These are phyloP conservation scores for Sarocladium brachiariae DNA, from an alignment of 2,329 filamentous ascomycete species.

Conservation along the genomic window DNA sequence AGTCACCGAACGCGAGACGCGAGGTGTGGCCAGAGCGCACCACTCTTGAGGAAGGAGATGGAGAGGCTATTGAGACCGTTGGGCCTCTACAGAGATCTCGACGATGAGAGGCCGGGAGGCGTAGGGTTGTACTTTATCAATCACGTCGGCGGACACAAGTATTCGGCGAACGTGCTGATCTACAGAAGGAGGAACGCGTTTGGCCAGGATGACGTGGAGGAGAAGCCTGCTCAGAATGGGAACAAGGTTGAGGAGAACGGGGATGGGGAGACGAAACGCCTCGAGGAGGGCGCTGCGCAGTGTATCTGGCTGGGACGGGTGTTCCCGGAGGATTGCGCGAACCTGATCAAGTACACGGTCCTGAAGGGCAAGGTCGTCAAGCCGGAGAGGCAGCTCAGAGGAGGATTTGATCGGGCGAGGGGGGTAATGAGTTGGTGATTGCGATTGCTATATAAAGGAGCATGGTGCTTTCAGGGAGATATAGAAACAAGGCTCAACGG, in stretches of 20 bases:
- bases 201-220: slow-evolving; percentile 39
- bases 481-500: too few relatives aligned
- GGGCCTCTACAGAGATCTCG: slow-evolving; percentile 76
- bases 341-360: slow-evolving; percentile 81
- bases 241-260: slow-evolving; percentile 15
- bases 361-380: slow-evolving; percentile 92
- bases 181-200: slow-evolving; percentile 64
- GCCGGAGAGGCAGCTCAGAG: slow-evolving; percentile 75
- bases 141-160: slow-evolving; percentile 95
- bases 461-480: too few relatives aligned
- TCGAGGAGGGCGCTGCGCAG: slow-evolving; percentile 60
- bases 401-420: slow-evolving; percentile 79
- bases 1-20: slow-evolving; percentile 92
- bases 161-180: slow-evolving; percentile 87
- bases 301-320: slow-evolving; percentile 91
- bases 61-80: slow-evolving; percentile 81
- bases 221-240: slow-evolving; percentile 3
- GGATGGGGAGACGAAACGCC: slow-evolving; percentile 23
- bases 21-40: slow-evolving; percentile 88
- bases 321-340: slow-evolving; percentile 83
- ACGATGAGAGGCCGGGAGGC: slow-evolving; percentile 83
- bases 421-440: slow-evolving; percentile 82
- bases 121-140: slow-evolving; percentile 96
- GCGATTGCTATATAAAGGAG: too few relatives aligned
- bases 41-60: slow-evolving; percentile 79